A percentile compares a stretch with the other conserved stretches of the same genome.
Conservation (phyloP, 148 eudicot genomes). For the Rhododendron williamsianum region DNA sequence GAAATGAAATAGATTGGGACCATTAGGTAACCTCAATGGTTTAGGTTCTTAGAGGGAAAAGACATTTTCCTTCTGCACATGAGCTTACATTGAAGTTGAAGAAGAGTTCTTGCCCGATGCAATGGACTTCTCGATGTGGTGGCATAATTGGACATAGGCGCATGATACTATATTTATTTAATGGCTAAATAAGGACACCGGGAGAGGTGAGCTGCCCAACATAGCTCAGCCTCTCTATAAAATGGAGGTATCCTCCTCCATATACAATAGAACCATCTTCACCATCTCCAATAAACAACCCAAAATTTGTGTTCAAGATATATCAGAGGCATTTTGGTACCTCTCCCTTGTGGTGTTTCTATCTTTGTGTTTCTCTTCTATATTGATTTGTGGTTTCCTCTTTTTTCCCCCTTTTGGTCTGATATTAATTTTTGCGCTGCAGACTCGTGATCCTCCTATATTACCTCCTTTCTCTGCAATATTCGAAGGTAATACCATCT, state of each 20-base stretch:
- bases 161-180: too few relatives aligned
- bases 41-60: not conserved
- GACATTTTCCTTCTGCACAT: not conserved
- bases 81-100: too few relatives aligned
- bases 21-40: not conserved
- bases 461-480: conserved; percentile 81
- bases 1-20: not conserved
- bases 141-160: too few relatives aligned
- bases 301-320: not conserved
- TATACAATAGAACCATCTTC: not conserved
- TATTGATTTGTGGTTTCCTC: not conserved
- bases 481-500: conserved; percentile 46
- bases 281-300: not conserved
- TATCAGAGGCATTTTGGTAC: conserved; percentile 13
- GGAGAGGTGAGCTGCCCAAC: too few relatives aligned
- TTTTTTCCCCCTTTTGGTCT: conserved; percentile 13
- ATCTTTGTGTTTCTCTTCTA: not conserved
- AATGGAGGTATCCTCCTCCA: not conserved
- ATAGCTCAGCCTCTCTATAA: not conserved
- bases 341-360: not conserved
- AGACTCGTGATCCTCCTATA: conserved; percentile 79
- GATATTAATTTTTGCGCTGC: conserved; percentile 24
- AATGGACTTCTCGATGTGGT: too few relatives aligned
- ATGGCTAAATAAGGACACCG: too few relatives aligned
- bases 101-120: not conserved